These are phyloP conservation scores for Guyanaporus albipodus DNA, from an alignment of 768 basidiomycete species.

Conservation along the genomic window DNA sequence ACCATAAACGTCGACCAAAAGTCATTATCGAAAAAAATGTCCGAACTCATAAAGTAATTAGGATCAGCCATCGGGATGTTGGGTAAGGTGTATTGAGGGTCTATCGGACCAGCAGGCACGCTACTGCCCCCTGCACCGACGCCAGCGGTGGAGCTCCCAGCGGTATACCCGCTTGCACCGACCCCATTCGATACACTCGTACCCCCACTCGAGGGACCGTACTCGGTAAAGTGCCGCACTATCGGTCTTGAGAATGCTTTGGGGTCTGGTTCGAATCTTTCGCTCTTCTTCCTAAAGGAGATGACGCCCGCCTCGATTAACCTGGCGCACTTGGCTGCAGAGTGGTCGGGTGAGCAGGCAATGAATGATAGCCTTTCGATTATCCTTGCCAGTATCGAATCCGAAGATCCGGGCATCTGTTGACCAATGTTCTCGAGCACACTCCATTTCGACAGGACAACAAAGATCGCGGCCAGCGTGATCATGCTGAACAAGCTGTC, in stretches of 20 bases:
- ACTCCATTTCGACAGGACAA: constrained; percentile 42
- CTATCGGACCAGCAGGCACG: constrained; percentile 3
- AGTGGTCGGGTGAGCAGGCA: constrained; percentile 38
- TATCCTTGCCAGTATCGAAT: constrained; percentile 33
- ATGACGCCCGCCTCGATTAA: constrained; percentile 34
- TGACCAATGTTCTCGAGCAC: constrained; percentile 33
- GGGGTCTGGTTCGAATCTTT: constrained; percentile 20
- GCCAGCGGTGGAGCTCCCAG: constrained; percentile 3
- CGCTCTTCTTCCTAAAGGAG: constrained; percentile 29
- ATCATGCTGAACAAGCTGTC: constrained; percentile 42
- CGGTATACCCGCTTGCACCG: constrained; percentile 11
- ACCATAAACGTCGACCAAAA: constrained; percentile 43
- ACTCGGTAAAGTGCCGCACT: constrained; percentile 21
- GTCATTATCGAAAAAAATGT: constrained; percentile 40
- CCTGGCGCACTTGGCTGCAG: constrained; percentile 40
- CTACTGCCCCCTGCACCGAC: neutral
- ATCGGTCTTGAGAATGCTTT: constrained; percentile 18
- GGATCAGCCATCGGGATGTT: constrained; percentile 25
- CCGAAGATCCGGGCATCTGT: constrained; percentile 37
- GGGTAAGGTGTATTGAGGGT: constrained; percentile 20
- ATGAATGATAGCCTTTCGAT: constrained; percentile 34
- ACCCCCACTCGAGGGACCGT: constrained; percentile 18
- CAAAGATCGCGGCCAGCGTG: constrained; percentile 40
- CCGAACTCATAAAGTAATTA: constrained; percentile 33
- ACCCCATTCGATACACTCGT: constrained; percentile 16